Base-by-base conservation (phyloP, 441 rosid species). In the Monsonia emarginata region DNA sequence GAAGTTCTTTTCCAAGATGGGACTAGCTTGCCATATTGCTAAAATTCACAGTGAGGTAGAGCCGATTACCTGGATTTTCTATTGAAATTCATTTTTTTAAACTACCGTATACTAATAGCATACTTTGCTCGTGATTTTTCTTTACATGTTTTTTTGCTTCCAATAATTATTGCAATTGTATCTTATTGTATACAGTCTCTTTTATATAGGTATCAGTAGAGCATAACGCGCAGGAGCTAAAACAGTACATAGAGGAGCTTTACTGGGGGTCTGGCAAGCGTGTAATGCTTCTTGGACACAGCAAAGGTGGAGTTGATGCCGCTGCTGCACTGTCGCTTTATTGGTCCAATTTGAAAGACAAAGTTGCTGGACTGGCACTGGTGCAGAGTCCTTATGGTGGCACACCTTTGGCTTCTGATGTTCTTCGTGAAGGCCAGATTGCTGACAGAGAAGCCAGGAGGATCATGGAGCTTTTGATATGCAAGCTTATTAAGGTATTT, bases 331-430 rank as follows among this genome's bases (percentile, higher is more conserved):
- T 91, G 52, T 89, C 99, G 14, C 78, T 94, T 50, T 86, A 91
- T 75, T 94, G 96, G 99, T 72, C 95, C 73, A 92, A 94, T 14
- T 81, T 94, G 76, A 89, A 88, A 74, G 95, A 90, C 72, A 94
- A 90, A 79, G 97, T 94, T 61, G 91, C 94, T 64, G 96, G 96
- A 40, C 78, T 94, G 74, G 99, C 79, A 48, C 73, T 94, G 65
- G 90, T 93, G 16, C 97, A 94, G 71, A 87, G 97, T 82, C 96
- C 97, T 14, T 94, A 91, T 68, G 97, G 97, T 32, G 97, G 99
- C 42, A 88, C 88, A 36, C 97, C 96, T 19, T 84, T 91, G 66
- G 97, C 97, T 63, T 86, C 96, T 1, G 99, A 94, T 83, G 86
- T 89, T 66, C 81, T 91, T 74, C 88, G 99, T 70, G 83, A 83